phyloP scores from a whole-genome alignment of 2,329 filamentous ascomycete species.

The Zalaria sp. region DNA sequence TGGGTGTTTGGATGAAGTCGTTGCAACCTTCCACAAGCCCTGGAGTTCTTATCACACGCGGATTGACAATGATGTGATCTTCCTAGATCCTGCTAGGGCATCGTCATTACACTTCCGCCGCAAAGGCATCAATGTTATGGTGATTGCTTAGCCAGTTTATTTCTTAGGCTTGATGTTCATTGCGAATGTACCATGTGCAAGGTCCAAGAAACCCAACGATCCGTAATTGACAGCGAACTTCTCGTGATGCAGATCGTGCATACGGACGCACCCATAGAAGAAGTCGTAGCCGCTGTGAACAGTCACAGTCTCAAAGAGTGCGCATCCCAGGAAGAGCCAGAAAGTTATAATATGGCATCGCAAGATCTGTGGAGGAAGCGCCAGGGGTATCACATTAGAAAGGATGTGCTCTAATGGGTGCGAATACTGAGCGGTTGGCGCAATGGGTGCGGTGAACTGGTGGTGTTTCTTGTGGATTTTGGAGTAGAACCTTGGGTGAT shows the following conservation, averaged over 20 bases:
- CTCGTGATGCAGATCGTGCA: constrained; percentile 5
- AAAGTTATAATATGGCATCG: not conserved
- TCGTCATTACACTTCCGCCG: no score
- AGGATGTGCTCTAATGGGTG: constrained; percentile 5
- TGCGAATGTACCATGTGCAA: constrained; percentile 1
- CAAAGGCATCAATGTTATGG: no score
- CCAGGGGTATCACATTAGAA: constrained; percentile 2
- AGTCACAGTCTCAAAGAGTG: constrained; percentile 2
- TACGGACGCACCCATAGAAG: not conserved
- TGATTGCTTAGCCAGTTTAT: not conserved
- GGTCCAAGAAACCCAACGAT: constrained; percentile 3
- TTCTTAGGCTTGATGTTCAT: not conserved
- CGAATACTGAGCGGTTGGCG: constrained; percentile 4
- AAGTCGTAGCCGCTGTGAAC: constrained; percentile 5
- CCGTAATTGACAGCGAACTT: constrained; percentile 4
- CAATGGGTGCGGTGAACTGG: constrained; percentile 4
- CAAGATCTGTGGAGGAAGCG: constrained; percentile 1
- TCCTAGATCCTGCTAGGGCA: no score
- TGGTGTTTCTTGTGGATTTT: constrained; percentile 6
- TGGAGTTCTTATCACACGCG: no score
- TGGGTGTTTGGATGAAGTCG: no score
- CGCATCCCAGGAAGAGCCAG: constrained; percentile 1
- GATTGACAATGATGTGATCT: no score
- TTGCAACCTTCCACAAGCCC: no score
- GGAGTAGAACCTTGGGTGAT: not conserved